Evolutionary conservation across 2,329 filamentous ascomycete genomes (phyloP).

Genomic region (Rutstroemia sp.): DNA sequence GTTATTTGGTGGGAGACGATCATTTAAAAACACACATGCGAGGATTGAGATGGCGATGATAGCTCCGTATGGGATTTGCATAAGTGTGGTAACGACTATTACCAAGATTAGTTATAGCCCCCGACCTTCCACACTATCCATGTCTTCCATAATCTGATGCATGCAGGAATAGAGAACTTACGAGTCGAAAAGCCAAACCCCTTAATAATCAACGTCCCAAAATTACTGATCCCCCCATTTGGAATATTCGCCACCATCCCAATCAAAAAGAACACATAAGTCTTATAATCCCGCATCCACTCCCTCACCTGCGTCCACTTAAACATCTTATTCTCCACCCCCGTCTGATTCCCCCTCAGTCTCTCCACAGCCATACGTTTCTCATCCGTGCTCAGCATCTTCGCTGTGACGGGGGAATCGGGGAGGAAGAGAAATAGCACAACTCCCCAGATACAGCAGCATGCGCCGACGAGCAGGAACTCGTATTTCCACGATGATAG

Average conservation of each 20-base stretch:
- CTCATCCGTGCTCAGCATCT: slow-evolving; percentile 14
- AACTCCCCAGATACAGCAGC: slow-evolving; percentile 34
- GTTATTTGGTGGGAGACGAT: slow-evolving; percentile 37
- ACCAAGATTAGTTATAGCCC: neutral
- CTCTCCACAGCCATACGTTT: slow-evolving; percentile 32
- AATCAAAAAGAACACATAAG: slow-evolving; percentile 35
- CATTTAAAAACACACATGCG: slow-evolving; percentile 31
- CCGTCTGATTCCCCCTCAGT: slow-evolving; percentile 27
- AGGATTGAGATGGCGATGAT: slow-evolving; percentile 51
- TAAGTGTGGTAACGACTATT: slow-evolving; percentile 41
- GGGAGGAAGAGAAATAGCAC: slow-evolving; percentile 27
- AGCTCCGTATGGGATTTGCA: slow-evolving; percentile 46
- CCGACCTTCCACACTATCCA: too few relatives aligned
- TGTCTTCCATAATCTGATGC: neutral
- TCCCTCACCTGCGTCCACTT: slow-evolving; percentile 29
- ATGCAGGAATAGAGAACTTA: neutral
- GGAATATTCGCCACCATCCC: slow-evolving; percentile 42
- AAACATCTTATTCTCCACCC: slow-evolving; percentile 30
- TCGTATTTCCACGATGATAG: slow-evolving; percentile 49
- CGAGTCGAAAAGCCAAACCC: slow-evolving; percentile 38
- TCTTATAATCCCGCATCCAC: slow-evolving; percentile 11
- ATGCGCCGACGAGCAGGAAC: slow-evolving; percentile 42
- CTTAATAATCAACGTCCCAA: slow-evolving; percentile 49
- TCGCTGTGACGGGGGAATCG: slow-evolving; percentile 19
- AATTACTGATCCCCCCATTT: slow-evolving; percentile 51